Evolutionary conservation across 345 rosid species (phyloP).

Genomic region (Rhizophora apiculata): DNA sequence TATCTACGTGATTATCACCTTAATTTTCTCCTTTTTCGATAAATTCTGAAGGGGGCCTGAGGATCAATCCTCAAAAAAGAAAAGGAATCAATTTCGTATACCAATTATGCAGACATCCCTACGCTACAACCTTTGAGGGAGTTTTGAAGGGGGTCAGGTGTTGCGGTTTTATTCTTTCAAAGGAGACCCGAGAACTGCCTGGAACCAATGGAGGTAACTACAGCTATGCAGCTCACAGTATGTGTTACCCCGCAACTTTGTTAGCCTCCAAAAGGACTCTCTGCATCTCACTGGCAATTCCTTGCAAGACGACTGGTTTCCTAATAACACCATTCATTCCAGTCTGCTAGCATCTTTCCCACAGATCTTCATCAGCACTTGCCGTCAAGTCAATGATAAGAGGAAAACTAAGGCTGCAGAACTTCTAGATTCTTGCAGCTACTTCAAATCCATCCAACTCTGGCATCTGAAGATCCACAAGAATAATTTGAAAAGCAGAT

Average conservation of each 20-base stretch:
- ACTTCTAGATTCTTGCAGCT: slow-evolving; percentile 62
- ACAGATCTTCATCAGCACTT: slow-evolving; percentile 48
- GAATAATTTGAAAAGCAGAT: slow-evolving; percentile 54
- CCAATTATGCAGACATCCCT: slow-evolving; percentile 31
- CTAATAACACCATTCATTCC: slow-evolving; percentile 79
- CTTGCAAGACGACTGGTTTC: slow-evolving; percentile 66
- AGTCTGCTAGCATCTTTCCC: slow-evolving; percentile 59
- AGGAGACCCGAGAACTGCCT: not conserved
- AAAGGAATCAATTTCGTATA: slow-evolving; percentile 12
- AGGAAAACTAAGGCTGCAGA: slow-evolving; percentile 58
- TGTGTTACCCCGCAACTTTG: not conserved
- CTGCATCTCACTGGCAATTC: slow-evolving; percentile 63
- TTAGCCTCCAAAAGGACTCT: slow-evolving; percentile 57
- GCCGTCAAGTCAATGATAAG: slow-evolving; percentile 63
- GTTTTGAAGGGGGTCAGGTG: not conserved
- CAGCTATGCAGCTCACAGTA: slow-evolving; percentile 10
- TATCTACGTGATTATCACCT: no score
- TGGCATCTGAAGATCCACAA: slow-evolving; percentile 78
- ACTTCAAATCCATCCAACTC: slow-evolving; percentile 85
- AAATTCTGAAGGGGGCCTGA: no score
- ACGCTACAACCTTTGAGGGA: slow-evolving; percentile 16
- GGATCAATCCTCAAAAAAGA: no score
- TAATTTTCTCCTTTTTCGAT: no score
- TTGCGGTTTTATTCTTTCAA: slow-evolving; percentile 8
- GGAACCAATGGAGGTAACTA: not conserved